Base-by-base conservation (phyloP, 345 rosid species). In the Acer campestre region DNA sequence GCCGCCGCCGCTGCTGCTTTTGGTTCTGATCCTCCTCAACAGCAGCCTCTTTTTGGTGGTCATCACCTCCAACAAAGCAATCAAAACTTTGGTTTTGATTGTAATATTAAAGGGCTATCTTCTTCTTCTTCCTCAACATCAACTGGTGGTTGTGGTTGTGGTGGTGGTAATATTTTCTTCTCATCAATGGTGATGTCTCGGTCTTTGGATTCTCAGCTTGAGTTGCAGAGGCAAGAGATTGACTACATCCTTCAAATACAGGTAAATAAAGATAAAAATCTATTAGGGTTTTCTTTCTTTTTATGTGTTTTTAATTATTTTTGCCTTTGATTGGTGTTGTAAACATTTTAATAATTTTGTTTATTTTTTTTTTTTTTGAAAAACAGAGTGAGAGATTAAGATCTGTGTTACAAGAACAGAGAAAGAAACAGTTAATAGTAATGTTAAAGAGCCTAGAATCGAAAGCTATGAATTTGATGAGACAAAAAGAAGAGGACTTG, bases 401-500 rank as follows among this genome's bases (percentile, higher is more conserved):
- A 73, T 75, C 20, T 48, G 77, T 61, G 23, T 31, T 89, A 67
- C 83, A 76, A 61, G 80, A 85, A 46, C 88, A 82, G 66, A 82
- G 84, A 31, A 85, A 70, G 74, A 76, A 77, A 4, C 88, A 87
- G 22, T 18, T 85, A 2, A 74, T 61, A 3, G 10, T 29, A 5
- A 3, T 85, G 38, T 31, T 85, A 4, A 80, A 71, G 67, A 56
- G 23, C 9, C 44, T 83, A 75, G 90, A 84, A 79, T 20, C 78
- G 7, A 81, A 74, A 11, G 79, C 82, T 6, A 16, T 20, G 38
- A 65, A 16, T 56, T 53, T 81, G 75, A 70, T 89, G 67, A 85
- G 76, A 53, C 85, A 79, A 71, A 89, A 83, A 35, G 89, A 89
- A 38, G 81, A 80, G 13, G 83, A 82, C 12, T 76, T 89, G 78